Percentiles rank a stretch among this genome's conserved stretches.
phyloP scores from a whole-genome alignment of 2,329 filamentous ascomycete species.

The Fusarium multiceps region DNA sequence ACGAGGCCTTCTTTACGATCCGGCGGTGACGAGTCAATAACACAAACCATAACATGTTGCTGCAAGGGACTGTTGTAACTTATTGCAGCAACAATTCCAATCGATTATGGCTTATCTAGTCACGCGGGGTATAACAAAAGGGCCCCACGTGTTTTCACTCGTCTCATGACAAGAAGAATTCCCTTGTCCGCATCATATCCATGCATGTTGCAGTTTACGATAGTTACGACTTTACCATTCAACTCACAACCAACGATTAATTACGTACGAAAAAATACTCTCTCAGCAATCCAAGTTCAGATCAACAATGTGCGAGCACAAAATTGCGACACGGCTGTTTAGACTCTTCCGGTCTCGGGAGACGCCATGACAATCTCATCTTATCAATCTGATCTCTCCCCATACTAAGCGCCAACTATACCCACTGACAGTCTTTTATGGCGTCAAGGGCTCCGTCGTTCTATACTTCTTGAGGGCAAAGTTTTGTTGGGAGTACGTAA shows the following conservation, averaged over 20 bases:
- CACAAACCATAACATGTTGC: neutral
- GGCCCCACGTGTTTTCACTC: slow-evolving; percentile 26
- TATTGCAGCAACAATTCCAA: slow-evolving; percentile 3
- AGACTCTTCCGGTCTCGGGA: slow-evolving; percentile 34
- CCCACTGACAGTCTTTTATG: slow-evolving; percentile 10
- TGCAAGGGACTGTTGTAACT: neutral
- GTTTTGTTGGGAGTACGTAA: slow-evolving; percentile 14
- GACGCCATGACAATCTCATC: slow-evolving; percentile 33
- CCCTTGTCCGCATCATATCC: slow-evolving; percentile 1
- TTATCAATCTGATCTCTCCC: slow-evolving; percentile 43
- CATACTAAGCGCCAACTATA: slow-evolving; percentile 33
- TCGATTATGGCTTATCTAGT: neutral
- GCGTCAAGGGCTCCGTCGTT: slow-evolving; percentile 1
- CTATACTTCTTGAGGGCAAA: neutral
- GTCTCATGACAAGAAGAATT: slow-evolving; percentile 40
- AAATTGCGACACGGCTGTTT: slow-evolving; percentile 27
- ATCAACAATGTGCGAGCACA: slow-evolving; percentile 31
- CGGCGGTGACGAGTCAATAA: slow-evolving; percentile 28
- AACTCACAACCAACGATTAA: neutral
- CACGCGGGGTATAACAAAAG: slow-evolving; percentile 6
- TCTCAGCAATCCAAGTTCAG: too few relatives aligned
- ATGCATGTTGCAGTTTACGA: neutral
- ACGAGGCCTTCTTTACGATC: neutral
- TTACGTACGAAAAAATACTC: slow-evolving; percentile 29
- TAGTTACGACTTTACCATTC: neutral